phyloP scores from a whole-genome alignment of 2,329 filamentous ascomycete species.

The Lojkania enalia region DNA sequence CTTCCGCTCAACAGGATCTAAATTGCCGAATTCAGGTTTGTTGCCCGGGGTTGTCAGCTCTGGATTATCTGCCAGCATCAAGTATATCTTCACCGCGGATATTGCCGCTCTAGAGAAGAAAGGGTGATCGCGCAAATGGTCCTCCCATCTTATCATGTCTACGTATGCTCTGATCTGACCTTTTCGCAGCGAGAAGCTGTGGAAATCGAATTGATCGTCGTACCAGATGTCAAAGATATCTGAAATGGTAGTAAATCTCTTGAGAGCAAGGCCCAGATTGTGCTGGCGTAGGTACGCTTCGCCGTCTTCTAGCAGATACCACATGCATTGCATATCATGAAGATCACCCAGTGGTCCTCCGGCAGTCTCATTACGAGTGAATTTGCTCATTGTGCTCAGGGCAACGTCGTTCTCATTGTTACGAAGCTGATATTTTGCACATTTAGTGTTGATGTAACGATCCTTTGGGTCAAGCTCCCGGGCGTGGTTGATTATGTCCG shows the following conservation, averaged over 20 bases:
- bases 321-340: conserved; percentile 97
- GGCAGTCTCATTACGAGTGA: conserved; percentile 86
- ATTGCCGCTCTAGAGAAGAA: conserved; percentile 87
- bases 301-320: conserved; percentile 94
- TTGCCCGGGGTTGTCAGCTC: conserved; percentile 66
- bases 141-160: conserved; percentile 96
- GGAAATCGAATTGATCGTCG: conserved; percentile 98
- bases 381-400: conserved; percentile 86
- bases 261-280: conserved; percentile 82
- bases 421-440: conserved; percentile 92
- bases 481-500: conserved; percentile 85
- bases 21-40: conserved; percentile 56
- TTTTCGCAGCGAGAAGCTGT: conserved; percentile 95
- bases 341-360: conserved; percentile 89
- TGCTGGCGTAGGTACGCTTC: conserved; percentile 83
- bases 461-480: conserved; percentile 85
- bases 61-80: conserved; percentile 76
- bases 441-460: conserved; percentile 97
- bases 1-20: conserved; percentile 69
- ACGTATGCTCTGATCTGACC: conserved; percentile 94
- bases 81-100: conserved; percentile 77
- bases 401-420: conserved; percentile 89
- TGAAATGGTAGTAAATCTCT: conserved; percentile 84
- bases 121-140: conserved; percentile 85
- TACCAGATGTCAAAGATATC: conserved; percentile 98